phyloP scores from a whole-genome alignment of 2,329 filamentous ascomycete genomes.

The Clonostachys rhizophaga region DNA sequence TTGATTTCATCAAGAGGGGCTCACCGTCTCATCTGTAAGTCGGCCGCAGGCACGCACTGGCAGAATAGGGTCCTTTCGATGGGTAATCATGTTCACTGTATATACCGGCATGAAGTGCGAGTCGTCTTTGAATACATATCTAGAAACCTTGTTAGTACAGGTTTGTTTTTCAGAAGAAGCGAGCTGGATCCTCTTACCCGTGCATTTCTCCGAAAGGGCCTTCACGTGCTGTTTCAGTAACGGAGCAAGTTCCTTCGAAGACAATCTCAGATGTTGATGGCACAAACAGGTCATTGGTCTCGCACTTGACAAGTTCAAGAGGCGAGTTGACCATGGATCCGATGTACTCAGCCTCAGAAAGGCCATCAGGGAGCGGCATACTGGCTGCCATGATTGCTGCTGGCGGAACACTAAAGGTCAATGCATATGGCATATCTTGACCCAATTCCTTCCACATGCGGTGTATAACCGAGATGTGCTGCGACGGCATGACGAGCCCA shows the following conservation, averaged over 20 bases:
- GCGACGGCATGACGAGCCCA: conserved; percentile 32
- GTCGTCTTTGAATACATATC: conserved; percentile 29
- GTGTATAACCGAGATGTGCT: conserved; percentile 40
- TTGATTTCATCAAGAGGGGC: background rate
- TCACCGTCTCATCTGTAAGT: conserved; percentile 34
- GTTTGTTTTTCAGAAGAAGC: too few species aligned
- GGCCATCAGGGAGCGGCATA: conserved; percentile 43
- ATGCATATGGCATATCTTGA: conserved; percentile 38
- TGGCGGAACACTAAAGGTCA: conserved; percentile 42
- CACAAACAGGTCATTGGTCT: conserved; percentile 40
- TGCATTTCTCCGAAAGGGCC: conserved; percentile 38
- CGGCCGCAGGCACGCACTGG: conserved; percentile 40
- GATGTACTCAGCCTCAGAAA: conserved; percentile 42
- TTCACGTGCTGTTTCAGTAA: conserved; percentile 33
- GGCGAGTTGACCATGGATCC: conserved; percentile 37
- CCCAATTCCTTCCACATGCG: conserved; percentile 39
- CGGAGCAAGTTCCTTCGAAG: conserved; percentile 40
- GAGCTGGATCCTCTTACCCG: too few species aligned
- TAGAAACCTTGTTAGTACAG: conserved; percentile 7
- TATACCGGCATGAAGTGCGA: conserved; percentile 28
- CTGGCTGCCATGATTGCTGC: conserved; percentile 40
- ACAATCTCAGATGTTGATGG: conserved; percentile 46
- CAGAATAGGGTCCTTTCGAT: conserved; percentile 39
- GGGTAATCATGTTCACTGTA: conserved; percentile 39
- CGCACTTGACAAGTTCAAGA: conserved; percentile 44